Evolutionary conservation across 768 basidiomycete genomes (phyloP).

Genomic region (Suillus subluteus): DNA sequence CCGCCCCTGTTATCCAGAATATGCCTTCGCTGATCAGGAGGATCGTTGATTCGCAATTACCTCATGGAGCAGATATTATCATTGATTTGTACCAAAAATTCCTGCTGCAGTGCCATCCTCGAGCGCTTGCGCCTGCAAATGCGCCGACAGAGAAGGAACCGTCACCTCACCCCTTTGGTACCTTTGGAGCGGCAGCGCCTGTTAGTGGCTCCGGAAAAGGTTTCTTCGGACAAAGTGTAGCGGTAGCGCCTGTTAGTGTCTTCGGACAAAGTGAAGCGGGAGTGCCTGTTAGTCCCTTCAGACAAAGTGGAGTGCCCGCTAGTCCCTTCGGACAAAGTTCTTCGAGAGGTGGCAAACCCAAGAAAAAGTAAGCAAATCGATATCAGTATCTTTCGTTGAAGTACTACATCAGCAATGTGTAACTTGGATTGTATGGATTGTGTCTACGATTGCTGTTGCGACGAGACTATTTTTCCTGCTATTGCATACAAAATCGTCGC

Average conservation of each 20-base stretch:
- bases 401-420: background rate
- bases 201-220: too few species aligned
- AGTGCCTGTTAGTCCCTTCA: too few species aligned
- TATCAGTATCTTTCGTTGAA: background rate
- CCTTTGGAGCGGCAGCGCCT: too few species aligned
- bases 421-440: background rate
- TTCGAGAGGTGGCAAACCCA: background rate
- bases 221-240: too few species aligned
- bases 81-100: constrained; percentile 25
- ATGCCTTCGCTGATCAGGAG: constrained; percentile 19
- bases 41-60: constrained; percentile 20
- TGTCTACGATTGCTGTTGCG: background rate
- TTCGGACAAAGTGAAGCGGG: too few species aligned
- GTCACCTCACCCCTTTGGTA: background rate
- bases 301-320: too few species aligned
- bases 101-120: constrained; percentile 13
- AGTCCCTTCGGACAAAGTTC: too few species aligned
- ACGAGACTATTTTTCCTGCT: background rate
- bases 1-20: constrained; percentile 16
- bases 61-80: constrained; percentile 28
- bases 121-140: background rate
- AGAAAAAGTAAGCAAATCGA: background rate
- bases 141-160: background rate
- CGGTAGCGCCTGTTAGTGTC: too few species aligned
- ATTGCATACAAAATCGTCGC: background rate